Evolutionary conservation across 768 basidiomycete species (phyloP), one percentile per base, ranked within the genome.

Genomic region (Lactarius sanguifluus): DNA sequence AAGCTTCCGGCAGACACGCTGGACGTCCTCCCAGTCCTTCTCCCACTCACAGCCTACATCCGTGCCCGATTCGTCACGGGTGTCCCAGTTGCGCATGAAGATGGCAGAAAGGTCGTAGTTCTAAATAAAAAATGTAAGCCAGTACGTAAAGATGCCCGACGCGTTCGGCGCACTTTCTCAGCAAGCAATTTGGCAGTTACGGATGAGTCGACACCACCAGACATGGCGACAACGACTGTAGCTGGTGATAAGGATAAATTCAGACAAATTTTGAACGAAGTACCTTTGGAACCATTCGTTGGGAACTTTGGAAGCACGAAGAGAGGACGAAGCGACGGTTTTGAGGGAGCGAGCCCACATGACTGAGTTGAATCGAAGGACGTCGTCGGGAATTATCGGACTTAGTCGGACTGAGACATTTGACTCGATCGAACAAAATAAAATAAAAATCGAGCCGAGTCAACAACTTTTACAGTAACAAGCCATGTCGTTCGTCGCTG

Each of bases 51-150:
- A 98, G 3, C 91, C 90, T n/a, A 80, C 81, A 72, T 91, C 91
- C 0, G 86, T 83, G 20, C 85, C 89, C 30, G 81, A 85, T 77
- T 95, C 93, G 72, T 94, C 91, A 47, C 88, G 82, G 2, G 89
- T 90, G 71, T 94, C 91, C 96, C 96, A 98, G 66, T 98, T 98
- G 25, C 93, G 85, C 96, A 98, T 98, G 76, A 89, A 98, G 1
- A 97, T 83, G 5, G 93, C 93, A 47, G 90, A 90, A 2, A 96
- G 81, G 72, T 94, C 87, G 69, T 86, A 90, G 67, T 90, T 88
- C 90, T 94, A 67, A 10, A 47, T 25, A n/a, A 43, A 28, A 32
- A 23, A 3, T 28, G 34, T 50, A 18, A 16, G 58, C 43, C 36
- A 32, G 40, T n/a, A 45, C 23, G 25, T 52, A 16, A 25, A 23